phyloP scores from a whole-genome alignment of 23 red algal genomes.

The Gracilariopsis chorda region DNA sequence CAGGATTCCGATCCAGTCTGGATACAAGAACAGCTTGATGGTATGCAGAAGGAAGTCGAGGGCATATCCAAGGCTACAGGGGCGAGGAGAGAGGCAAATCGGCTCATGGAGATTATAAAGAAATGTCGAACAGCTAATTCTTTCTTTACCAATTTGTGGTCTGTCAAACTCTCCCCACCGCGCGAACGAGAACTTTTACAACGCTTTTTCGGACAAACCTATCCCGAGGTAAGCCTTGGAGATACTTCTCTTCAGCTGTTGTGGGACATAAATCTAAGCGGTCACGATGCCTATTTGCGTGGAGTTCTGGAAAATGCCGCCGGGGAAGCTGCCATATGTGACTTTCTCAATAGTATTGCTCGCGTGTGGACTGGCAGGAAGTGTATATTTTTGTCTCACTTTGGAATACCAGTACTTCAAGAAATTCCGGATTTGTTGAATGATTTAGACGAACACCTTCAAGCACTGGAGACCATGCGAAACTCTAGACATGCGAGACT shows the following conservation, averaged over 20 bases:
- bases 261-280: constrained; percentile 22
- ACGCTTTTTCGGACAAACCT: constrained; percentile 32
- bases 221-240: constrained; percentile 7
- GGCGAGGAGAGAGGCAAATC: constrained; percentile 9
- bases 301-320: constrained; percentile 47
- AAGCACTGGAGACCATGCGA: constrained; percentile 59
- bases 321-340: constrained; percentile 35
- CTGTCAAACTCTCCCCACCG: constrained; percentile 21
- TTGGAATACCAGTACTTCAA: constrained; percentile 24
- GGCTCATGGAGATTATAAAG: background rate
- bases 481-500: constrained; percentile 46
- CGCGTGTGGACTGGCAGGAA: constrained; percentile 27
- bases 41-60: background rate
- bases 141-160: background rate
- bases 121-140: background rate
- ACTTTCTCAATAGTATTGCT: constrained; percentile 30
- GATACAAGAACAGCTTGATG: background rate
- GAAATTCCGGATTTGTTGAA: constrained; percentile 50
- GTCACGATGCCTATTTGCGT: constrained; percentile 9
- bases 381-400: constrained; percentile 13
- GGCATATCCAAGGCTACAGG: constrained; percentile 3
- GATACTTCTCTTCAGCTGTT: constrained; percentile 2
- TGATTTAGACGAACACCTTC: constrained; percentile 60
- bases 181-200: constrained; percentile 51
- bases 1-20: background rate